Evolutionary conservation across 2,329 filamentous ascomycete species (phyloP), one percentile per base, ranked within the genome.

Genomic region (Aspergillus piperis): DNA sequence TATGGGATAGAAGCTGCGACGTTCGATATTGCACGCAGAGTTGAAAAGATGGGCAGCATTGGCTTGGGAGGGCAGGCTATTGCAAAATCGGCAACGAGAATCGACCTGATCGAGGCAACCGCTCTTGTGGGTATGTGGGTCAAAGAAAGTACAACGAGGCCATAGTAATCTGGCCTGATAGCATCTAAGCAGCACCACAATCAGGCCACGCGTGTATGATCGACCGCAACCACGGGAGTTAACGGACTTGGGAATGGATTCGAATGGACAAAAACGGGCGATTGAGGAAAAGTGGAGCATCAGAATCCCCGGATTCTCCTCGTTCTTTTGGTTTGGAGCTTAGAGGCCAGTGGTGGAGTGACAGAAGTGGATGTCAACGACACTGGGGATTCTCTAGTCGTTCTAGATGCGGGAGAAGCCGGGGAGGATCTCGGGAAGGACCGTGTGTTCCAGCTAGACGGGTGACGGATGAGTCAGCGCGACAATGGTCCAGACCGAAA

Each of bases 371-470:
- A 50, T 50, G 47, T 50, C 47, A 17, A 36, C 32, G 32, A 30
- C 15, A 27, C 47, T 50, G 47, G 44, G 25, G 30, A 30, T 32
- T 32, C 47, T 50, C 47, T 50, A 50, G 47, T 30, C 47, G 52
- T 19, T 54, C 52, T 54, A 54, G 23, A 44, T 54, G 36, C 52
- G 52, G 52, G 39, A 41, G 52, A 54, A 54, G 21, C 52, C 52
- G 52, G 52, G 19, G 39, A 25, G 21, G 17, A 19, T 17, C 21
- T 41, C 52, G 52, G 36, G 52, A 54, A 54, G 52, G 39, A 42
- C 52, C 52, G 52, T 25, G 39, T n/a, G 38, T 30, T 13, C 25
- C 47, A 50, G 25, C 47, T 32, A 27, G 44, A 23, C 19, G 41
- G 44, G 15, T 8, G 17, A 15, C 8, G 7, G 52, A 23, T 44